A percentile compares a stretch with the other conserved stretches of the same genome.
phyloP scores from a whole-genome alignment of 1,284 basidiomycete genomes.

The Malassezia obtusa region DNA sequence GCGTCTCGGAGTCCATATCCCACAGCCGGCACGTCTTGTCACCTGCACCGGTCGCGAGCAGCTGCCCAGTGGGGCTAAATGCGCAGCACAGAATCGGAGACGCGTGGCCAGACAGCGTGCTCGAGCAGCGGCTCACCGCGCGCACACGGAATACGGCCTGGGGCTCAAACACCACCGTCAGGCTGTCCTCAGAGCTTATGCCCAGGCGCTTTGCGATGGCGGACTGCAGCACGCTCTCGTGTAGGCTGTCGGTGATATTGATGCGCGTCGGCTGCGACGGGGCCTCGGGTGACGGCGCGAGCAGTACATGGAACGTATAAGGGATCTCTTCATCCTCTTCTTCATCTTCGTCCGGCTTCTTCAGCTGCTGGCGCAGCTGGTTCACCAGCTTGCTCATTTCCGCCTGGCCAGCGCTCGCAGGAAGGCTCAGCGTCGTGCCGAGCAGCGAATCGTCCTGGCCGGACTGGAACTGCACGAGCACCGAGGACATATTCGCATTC shows the following conservation, averaged over 20 bases:
- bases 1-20: constrained; percentile 87
- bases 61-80: constrained; percentile 81
- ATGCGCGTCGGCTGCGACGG: constrained; percentile 25
- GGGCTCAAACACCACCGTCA: constrained; percentile 53
- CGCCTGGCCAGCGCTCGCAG: constrained; percentile 35
- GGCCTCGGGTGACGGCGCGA: constrained; percentile 17
- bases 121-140: constrained; percentile 83
- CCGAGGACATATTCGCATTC: constrained; percentile 29
- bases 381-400: constrained; percentile 42
- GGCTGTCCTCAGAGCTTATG: constrained; percentile 39
- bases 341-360: constrained; percentile 15
- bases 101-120: constrained; percentile 71
- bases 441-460: constrained; percentile 33
- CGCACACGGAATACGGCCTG: constrained; percentile 92
- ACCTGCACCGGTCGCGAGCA: constrained; percentile 87
- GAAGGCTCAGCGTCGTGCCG: constrained; percentile 40
- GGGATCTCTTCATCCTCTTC: constrained; percentile 44
- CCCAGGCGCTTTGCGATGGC: constrained; percentile 34
- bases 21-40: constrained; percentile 87
- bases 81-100: constrained; percentile 89
- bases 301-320: constrained; percentile 41
- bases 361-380: constrained; percentile 30
- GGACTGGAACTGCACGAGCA: constrained; percentile 43
- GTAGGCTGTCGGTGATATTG: constrained; percentile 32
- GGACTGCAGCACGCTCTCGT: constrained; percentile 32